A percentile compares a stretch with the other conserved stretches of the same genome.
Conservation (phyloP, 73 alveolate species). For the Uronychia setigera region DNA sequence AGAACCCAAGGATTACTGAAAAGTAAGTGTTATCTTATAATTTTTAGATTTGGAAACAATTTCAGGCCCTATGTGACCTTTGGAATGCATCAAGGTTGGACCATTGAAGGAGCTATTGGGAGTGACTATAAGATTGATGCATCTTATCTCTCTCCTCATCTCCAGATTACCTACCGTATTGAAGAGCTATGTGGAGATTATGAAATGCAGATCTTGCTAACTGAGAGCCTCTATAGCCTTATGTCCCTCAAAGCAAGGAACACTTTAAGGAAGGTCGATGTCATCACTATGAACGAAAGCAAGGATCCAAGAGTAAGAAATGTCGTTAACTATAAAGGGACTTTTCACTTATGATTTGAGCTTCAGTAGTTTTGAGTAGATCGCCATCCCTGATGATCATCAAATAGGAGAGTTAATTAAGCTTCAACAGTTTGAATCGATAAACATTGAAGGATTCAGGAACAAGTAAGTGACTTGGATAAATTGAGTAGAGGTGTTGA, state of each 20-base stretch:
- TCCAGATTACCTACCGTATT: constrained; percentile 72
- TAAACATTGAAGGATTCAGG: constrained; percentile 73
- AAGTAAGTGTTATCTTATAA: not conserved
- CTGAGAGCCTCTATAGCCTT: constrained; percentile 65
- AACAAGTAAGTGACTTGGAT: too few relatives aligned
- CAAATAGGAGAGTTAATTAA: constrained; percentile 70
- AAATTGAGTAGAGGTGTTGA: constrained; percentile 86
- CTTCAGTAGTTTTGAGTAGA: constrained; percentile 41
- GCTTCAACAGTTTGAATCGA: constrained; percentile 54
- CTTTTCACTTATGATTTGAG: constrained; percentile 67
- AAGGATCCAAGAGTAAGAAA: constrained; percentile 56
- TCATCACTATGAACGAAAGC: constrained; percentile 51
- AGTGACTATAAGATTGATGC: constrained; percentile 93
- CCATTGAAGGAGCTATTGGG: constrained; percentile 96
- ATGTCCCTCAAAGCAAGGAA: constrained; percentile 73
- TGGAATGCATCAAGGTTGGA: constrained; percentile 94
- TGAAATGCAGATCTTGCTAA: constrained; percentile 59
- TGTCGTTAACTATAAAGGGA: too few relatives aligned
- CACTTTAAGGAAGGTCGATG: constrained; percentile 75
- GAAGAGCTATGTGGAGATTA: constrained; percentile 73
- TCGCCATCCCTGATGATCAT: constrained; percentile 70
- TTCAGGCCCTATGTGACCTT: constrained; percentile 72
- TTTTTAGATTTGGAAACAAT: constrained; percentile 34
- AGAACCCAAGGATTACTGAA: constrained; percentile 53
- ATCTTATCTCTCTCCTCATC: constrained; percentile 83